These are phyloP conservation scores for Sugiyamaella novakii DNA, from an alignment of 1,139 yeast genomes.

Conservation along the genomic window DNA sequence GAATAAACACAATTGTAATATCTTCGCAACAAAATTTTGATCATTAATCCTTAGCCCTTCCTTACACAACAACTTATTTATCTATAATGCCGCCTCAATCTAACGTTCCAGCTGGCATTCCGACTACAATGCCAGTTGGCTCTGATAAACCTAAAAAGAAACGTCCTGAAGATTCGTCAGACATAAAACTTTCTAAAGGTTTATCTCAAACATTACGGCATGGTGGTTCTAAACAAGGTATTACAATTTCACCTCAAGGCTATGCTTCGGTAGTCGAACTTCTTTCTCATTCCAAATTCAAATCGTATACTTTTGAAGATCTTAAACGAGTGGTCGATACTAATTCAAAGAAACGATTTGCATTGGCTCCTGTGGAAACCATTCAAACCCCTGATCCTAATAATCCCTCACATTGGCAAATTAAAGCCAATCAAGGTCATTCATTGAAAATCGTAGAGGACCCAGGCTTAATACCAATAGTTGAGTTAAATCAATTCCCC, in stretches of 20 bases:
- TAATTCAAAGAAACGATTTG: conserved; percentile 73
- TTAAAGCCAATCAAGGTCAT: conserved; percentile 95
- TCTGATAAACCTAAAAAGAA: background rate
- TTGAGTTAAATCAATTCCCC: conserved; percentile 43
- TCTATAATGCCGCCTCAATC: too few species aligned
- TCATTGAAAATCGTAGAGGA: conserved; percentile 58
- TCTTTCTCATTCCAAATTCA: conserved; percentile 60
- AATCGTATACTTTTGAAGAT: conserved; percentile 59
- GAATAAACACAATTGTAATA: too few species aligned
- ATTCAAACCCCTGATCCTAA: conserved; percentile 29
- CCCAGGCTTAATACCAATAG: conserved; percentile 45
- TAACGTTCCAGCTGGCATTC: too few species aligned
- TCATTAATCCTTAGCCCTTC: too few species aligned
- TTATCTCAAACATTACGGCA: conserved; percentile 80
- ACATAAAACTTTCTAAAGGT: conserved; percentile 62
- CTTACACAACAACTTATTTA: too few species aligned
- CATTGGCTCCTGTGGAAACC: conserved; percentile 41
- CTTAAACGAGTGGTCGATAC: conserved; percentile 59
- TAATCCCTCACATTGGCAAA: conserved; percentile 39
- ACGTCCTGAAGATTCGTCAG: conserved; percentile 30
- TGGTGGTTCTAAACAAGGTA: conserved; percentile 71
- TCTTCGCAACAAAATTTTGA: too few species aligned
- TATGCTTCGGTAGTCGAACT: conserved; percentile 58
- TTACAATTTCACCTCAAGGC: conserved; percentile 68
- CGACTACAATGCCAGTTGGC: too few species aligned